Conservation (phyloP, 2,329 filamentous ascomycete species). For the Botrytis sinoallii region DNA sequence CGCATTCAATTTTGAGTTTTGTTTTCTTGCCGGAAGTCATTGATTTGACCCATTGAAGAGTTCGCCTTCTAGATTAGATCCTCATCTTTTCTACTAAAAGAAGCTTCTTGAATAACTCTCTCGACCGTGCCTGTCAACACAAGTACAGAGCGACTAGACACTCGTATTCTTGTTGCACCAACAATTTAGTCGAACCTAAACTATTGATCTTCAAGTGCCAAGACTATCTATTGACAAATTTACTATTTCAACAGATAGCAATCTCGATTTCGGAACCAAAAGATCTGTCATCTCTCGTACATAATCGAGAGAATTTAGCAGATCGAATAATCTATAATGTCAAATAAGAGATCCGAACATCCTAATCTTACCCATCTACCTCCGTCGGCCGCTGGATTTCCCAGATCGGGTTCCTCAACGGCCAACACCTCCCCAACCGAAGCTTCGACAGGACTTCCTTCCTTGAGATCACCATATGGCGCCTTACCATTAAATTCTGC, state of each 20-base stretch:
- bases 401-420: conserved; percentile 69
- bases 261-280: conserved; percentile 17
- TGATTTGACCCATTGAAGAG: conserved; percentile 27
- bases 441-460: conserved; percentile 55
- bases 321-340: conserved; percentile 78
- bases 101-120: conserved; percentile 7
- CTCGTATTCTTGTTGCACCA: conserved; percentile 14
- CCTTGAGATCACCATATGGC: conserved; percentile 69
- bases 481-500: conserved; percentile 60
- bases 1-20: conserved; percentile 12
- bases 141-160: neutral
- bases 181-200: neutral
- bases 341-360: conserved; percentile 80
- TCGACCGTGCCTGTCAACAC: conserved; percentile 22
- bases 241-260: neutral
- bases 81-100: conserved; percentile 19
- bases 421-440: conserved; percentile 79
- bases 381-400: conserved; percentile 40
- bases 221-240: conserved; percentile 16
- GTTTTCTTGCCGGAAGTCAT: conserved; percentile 23
- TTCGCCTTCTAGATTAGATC: conserved; percentile 29
- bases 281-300: conserved; percentile 32
- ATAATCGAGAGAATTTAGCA: conserved; percentile 34
- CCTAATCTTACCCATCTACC: conserved; percentile 77
- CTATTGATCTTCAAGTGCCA: neutral